A percentile compares a stretch with the other conserved stretches of the same genome.
Evolutionary conservation across 352 stramenopile genomes (phyloP).

Genomic region (Phytophthora pini): DNA sequence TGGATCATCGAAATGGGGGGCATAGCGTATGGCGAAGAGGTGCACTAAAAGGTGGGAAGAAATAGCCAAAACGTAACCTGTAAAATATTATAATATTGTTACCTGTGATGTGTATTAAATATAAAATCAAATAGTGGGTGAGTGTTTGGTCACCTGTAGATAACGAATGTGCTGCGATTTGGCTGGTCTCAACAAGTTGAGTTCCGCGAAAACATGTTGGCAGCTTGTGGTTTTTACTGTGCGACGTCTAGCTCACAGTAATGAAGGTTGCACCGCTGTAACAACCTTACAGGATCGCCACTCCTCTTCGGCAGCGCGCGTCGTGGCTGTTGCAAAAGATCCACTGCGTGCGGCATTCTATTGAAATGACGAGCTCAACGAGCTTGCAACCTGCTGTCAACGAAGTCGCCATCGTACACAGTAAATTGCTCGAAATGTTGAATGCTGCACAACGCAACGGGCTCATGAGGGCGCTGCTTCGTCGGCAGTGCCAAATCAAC

Average conservation of each 20-base stretch:
- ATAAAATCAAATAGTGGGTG: neutral
- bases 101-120: neutral
- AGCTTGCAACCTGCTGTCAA: neutral
- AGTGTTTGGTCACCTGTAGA: neutral
- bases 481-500: neutral
- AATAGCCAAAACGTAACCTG: conserved; percentile 1
- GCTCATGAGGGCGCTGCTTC: conserved; percentile 12
- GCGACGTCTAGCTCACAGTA: conserved; percentile 2
- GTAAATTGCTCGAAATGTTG: conserved; percentile 11
- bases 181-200: conserved; percentile 9
- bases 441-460: conserved; percentile 10
- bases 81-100: neutral
- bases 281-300: conserved; percentile 25
- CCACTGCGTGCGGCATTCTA: conserved; percentile 1
- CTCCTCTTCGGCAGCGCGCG: conserved; percentile 22
- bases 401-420: neutral
- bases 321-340: conserved; percentile 22
- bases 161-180: conserved; percentile 5
- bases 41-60: neutral
- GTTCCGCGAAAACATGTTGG: conserved; percentile 21
- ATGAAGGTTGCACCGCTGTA: conserved; percentile 7
- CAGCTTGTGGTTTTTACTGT: conserved; percentile 3
- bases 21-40: conserved; percentile 3
- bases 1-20: conserved; percentile 1
- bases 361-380: neutral